phyloP scores from a whole-genome alignment of 306 rosid genomes.

The Quercus engelmannii region DNA sequence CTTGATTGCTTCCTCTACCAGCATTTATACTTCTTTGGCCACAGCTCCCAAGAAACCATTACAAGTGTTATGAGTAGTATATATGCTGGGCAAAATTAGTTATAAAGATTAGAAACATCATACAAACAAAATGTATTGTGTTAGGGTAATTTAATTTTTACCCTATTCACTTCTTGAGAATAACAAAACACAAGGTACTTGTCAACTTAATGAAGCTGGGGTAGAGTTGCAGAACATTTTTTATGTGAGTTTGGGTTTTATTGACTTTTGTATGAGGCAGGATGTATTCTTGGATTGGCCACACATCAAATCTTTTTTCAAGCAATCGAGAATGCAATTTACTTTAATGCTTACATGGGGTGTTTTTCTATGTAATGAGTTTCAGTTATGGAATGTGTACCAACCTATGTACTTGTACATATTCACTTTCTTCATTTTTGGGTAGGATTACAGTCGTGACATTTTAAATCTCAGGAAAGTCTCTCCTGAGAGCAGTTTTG shows the following conservation, averaged over 20 bases:
- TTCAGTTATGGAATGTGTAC: neutral
- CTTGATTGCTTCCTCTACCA: too few species aligned
- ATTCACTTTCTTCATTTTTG: neutral
- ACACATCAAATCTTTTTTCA: too few species aligned
- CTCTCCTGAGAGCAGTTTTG: slow-evolving; percentile 60
- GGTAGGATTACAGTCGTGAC: slow-evolving; percentile 70
- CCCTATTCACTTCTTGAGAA: too few species aligned
- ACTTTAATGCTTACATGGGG: neutral
- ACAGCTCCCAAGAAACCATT: too few species aligned
- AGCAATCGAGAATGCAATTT: neutral
- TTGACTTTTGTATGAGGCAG: neutral
- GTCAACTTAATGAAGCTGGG: neutral
- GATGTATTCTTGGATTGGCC: neutral
- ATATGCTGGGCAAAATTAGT: too few species aligned
- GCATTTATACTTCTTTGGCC: too few species aligned
- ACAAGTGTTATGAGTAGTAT: too few species aligned
- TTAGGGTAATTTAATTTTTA: too few species aligned
- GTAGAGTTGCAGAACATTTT: neutral
- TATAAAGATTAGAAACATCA: too few species aligned
- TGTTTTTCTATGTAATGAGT: neutral
- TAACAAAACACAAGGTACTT: neutral
- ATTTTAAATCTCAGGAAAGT: slow-evolving; percentile 54
- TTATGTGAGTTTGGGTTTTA: neutral
- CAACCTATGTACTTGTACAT: neutral
- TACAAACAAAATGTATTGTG: too few species aligned